phyloP scores from a whole-genome alignment of 352 stramenopile species.

The Thalassiosira mediterranea region DNA sequence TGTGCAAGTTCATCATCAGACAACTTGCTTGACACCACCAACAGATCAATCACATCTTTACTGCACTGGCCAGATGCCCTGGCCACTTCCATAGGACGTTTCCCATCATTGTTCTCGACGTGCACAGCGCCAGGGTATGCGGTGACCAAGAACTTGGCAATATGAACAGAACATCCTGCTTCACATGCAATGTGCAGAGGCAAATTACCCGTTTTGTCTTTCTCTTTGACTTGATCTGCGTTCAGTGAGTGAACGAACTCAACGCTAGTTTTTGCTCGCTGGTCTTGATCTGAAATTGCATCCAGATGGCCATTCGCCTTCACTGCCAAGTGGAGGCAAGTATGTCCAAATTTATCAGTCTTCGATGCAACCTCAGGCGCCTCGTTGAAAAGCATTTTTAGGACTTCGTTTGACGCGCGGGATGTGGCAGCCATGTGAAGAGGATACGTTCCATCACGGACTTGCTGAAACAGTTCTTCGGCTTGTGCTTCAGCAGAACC shows the following conservation, averaged over 20 bases:
- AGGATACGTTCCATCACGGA: conserved; percentile 45
- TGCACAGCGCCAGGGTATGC: conserved; percentile 14
- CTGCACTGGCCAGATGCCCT: conserved; percentile 5
- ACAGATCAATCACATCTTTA: conserved; percentile 14
- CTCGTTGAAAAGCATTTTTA: conserved; percentile 37
- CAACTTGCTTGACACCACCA: neutral
- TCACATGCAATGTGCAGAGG: conserved; percentile 30
- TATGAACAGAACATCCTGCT: conserved; percentile 22
- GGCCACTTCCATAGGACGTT: conserved; percentile 25
- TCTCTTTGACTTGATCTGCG: conserved; percentile 10
- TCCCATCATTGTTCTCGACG: conserved; percentile 22
- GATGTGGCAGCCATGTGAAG: conserved; percentile 45
- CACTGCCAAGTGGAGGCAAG: conserved; percentile 43
- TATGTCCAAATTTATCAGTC: conserved; percentile 54
- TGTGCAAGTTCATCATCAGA: conserved; percentile 6
- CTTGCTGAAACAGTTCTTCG: conserved; percentile 24
- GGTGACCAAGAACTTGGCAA: conserved; percentile 16
- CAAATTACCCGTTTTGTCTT: conserved; percentile 9
- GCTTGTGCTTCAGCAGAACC: conserved; percentile 7
- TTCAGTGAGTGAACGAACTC: conserved; percentile 19
- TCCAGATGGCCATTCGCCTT: no score
- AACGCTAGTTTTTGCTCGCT: no score
- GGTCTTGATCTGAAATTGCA: no score
- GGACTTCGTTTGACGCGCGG: conserved; percentile 24
- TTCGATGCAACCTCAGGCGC: conserved; percentile 26